Percentiles rank a stretch among this genome's conserved stretches.
These are phyloP conservation scores for Penicillium paradoxum DNA, from an alignment of 495 filamentous ascomycete genomes.

Conservation along the genomic window DNA sequence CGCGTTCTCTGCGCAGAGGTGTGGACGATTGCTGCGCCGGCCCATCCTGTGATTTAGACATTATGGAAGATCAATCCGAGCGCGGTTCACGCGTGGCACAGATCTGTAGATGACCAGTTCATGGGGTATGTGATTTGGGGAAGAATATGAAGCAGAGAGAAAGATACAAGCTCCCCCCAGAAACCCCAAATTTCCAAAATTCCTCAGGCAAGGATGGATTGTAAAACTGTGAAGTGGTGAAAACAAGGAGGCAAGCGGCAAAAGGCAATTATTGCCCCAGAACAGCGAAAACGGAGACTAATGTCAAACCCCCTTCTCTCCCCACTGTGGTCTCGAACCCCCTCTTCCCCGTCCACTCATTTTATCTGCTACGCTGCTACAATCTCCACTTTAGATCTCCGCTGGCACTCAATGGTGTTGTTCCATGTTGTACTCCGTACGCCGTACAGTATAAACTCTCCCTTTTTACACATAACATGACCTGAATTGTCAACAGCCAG, in stretches of 20 bases:
- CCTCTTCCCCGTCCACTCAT: background rate
- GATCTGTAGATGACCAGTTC: conserved; percentile 2
- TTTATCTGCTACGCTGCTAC: background rate
- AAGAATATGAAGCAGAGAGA: conserved; percentile 1
- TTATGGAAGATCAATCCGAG: conserved; percentile 18
- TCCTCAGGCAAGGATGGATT: background rate
- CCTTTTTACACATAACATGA: no score
- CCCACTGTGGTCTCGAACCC: background rate
- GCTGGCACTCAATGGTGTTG: background rate
- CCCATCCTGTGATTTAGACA: conserved; percentile 34
- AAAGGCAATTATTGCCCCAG: background rate
- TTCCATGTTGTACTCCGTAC: background rate
- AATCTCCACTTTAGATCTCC: background rate
- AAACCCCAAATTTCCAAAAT: background rate
- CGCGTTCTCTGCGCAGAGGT: conserved; percentile 42
- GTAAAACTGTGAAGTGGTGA: background rate
- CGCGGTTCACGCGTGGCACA: conserved; percentile 15
- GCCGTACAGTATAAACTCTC: background rate
- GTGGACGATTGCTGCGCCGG: conserved; percentile 19
- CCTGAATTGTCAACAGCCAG: no score
- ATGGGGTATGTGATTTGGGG: conserved; percentile 1
- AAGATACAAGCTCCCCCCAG: background rate
- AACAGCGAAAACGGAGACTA: background rate
- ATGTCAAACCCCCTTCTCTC: background rate
- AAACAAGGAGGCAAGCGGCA: background rate